Evolutionary conservation across 345 rosid species (phyloP).

Genomic region (Raphanus sativus): DNA sequence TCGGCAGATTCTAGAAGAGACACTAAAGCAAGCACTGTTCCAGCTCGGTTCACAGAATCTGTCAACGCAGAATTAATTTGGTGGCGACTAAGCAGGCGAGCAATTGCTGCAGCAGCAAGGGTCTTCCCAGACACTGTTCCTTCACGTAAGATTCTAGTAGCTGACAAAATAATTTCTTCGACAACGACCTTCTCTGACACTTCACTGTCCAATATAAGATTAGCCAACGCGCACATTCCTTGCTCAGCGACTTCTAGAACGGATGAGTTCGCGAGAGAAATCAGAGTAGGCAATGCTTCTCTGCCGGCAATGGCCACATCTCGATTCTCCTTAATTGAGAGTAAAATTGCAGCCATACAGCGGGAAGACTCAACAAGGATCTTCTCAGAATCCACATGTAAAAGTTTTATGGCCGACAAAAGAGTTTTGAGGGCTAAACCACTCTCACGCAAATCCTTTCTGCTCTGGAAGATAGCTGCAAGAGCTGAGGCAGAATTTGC

Average conservation of each 20-base stretch:
- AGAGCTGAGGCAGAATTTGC: constrained; percentile 93
- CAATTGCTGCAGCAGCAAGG: constrained; percentile 95
- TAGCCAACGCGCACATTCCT: constrained; percentile 90
- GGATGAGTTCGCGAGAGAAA: constrained; percentile 66
- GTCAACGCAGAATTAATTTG: constrained; percentile 64
- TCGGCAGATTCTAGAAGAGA: constrained; percentile 80
- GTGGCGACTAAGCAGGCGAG: constrained; percentile 75
- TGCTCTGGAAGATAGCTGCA: constrained; percentile 74
- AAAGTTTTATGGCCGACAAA: constrained; percentile 67
- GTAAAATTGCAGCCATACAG: constrained; percentile 88
- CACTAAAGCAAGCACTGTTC: constrained; percentile 90
- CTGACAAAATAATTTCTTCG: constrained; percentile 83
- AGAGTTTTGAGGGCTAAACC: constrained; percentile 75
- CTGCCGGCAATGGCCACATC: constrained; percentile 86
- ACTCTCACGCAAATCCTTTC: constrained; percentile 96
- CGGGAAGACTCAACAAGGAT: constrained; percentile 69
- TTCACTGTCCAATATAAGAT: constrained; percentile 88
- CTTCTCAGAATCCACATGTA: constrained; percentile 71
- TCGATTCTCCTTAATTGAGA: constrained; percentile 84
- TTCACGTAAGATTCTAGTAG: constrained; percentile 88
- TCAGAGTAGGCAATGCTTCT: constrained; percentile 69
- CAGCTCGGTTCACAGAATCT: constrained; percentile 88
- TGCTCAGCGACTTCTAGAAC: constrained; percentile 88
- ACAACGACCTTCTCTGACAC: constrained; percentile 68
- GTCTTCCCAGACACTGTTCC: constrained; percentile 87